These are phyloP conservation scores for Xylaria sp. DNA, from an alignment of 2,329 filamentous ascomycete species.

Conservation along the genomic window DNA sequence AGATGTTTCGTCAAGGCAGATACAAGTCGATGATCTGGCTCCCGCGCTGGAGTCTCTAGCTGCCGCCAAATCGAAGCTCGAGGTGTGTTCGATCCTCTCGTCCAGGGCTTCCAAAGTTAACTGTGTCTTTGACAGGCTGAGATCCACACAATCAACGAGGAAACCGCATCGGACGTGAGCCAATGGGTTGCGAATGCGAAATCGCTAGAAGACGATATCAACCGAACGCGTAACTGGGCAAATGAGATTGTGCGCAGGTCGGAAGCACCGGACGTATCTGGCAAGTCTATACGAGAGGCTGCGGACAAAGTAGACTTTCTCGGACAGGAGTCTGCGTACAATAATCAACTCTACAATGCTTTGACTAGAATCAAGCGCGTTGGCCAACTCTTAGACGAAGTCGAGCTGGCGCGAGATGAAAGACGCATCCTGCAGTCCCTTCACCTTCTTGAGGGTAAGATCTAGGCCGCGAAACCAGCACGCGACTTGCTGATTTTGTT, in stretches of 20 bases:
- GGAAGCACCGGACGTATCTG: constrained; percentile 69
- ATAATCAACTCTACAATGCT: constrained; percentile 64
- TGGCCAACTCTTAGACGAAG: constrained; percentile 70
- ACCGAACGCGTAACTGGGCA: constrained; percentile 80
- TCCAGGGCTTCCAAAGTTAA: constrained; percentile 17
- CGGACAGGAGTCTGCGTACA: constrained; percentile 68
- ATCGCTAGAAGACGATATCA: constrained; percentile 85
- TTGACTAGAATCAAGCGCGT: constrained; percentile 66
- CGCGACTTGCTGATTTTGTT: constrained; percentile 42
- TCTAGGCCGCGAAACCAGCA: constrained; percentile 1
- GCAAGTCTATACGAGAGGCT: constrained; percentile 63
- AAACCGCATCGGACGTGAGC: constrained; percentile 82
- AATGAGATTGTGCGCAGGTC: constrained; percentile 83
- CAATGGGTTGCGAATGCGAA: constrained; percentile 88
- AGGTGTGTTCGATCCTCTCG: constrained; percentile 51
- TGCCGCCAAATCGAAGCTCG: constrained; percentile 57
- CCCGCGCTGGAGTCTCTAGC: constrained; percentile 56
- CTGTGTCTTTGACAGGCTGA: constrained; percentile 63
- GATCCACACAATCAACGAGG: constrained; percentile 79
- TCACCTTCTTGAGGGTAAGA: constrained; percentile 65
- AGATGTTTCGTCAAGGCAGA: constrained; percentile 53
- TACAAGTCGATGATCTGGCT: constrained; percentile 53
- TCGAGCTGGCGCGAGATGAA: constrained; percentile 67
- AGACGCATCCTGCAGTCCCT: constrained; percentile 67
- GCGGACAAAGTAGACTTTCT: constrained; percentile 68